Conservation (phyloP, 495 filamentous ascomycete genomes). For the Aspergillus mulundensis region DNA sequence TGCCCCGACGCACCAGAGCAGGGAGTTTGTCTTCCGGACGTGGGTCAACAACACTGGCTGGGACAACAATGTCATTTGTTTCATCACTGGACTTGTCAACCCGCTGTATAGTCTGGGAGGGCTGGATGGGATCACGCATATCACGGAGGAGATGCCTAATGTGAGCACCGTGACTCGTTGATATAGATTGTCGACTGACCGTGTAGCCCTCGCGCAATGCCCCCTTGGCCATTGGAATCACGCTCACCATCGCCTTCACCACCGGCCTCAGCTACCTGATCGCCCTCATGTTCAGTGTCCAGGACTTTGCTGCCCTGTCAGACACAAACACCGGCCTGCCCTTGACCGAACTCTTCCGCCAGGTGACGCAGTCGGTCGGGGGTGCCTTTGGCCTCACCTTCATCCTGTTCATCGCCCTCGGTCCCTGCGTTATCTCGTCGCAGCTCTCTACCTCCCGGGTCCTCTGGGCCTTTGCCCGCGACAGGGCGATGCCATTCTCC, state of each 20-base stretch:
- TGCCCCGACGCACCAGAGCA: slow-evolving; percentile 47
- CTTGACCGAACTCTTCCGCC: slow-evolving; percentile 65
- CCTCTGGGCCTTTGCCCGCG: slow-evolving; percentile 74
- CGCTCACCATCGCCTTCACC: slow-evolving; percentile 35
- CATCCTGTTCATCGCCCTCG: slow-evolving; percentile 49
- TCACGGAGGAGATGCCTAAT: slow-evolving; percentile 72
- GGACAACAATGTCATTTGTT: slow-evolving; percentile 62
- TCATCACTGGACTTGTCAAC: slow-evolving; percentile 71
- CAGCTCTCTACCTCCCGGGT: slow-evolving; percentile 55
- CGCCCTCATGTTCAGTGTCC: slow-evolving; percentile 41
- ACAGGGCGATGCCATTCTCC: slow-evolving; percentile 46
- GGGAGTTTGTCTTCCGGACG: slow-evolving; percentile 57
- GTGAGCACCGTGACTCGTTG: slow-evolving; percentile 8
- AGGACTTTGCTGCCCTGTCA: slow-evolving; percentile 27
- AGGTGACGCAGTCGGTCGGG: slow-evolving; percentile 60
- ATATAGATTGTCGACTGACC: neutral
- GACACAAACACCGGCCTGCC: slow-evolving; percentile 52
- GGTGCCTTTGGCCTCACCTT: slow-evolving; percentile 38
- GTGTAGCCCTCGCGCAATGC: slow-evolving; percentile 6
- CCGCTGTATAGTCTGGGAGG: slow-evolving; percentile 74
- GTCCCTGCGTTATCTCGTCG: slow-evolving; percentile 43
- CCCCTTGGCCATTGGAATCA: slow-evolving; percentile 6
- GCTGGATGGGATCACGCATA: slow-evolving; percentile 56
- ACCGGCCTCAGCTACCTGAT: slow-evolving; percentile 42
- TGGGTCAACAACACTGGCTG: slow-evolving; percentile 67